Conservation (phyloP, 805 yeast genomes). For the Ogataea naganishii region DNA sequence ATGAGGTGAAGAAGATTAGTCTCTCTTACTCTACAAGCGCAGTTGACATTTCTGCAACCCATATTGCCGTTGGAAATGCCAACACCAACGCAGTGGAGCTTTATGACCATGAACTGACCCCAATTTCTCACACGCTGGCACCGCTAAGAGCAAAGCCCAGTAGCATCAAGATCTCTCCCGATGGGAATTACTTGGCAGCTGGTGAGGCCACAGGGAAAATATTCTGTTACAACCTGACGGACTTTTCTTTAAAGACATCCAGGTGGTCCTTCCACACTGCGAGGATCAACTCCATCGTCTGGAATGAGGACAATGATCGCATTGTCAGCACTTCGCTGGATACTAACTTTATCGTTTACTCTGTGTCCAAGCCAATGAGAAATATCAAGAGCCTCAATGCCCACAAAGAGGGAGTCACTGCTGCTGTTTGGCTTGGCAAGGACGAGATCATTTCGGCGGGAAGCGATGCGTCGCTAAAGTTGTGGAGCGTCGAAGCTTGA, state of each 20-base stretch:
- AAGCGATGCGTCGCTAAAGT: slow-evolving; percentile 69
- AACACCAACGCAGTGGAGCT: slow-evolving; percentile 30
- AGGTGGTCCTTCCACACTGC: slow-evolving; percentile 97
- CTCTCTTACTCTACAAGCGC: slow-evolving; percentile 36
- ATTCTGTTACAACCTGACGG: slow-evolving; percentile 50
- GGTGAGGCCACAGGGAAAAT: slow-evolving; percentile 88
- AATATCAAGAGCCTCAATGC: slow-evolving; percentile 68
- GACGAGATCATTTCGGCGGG: slow-evolving; percentile 61
- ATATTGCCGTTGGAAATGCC: slow-evolving; percentile 43
- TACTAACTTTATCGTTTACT: slow-evolving; percentile 70
- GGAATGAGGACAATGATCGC: slow-evolving; percentile 70
- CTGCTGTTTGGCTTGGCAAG: slow-evolving; percentile 56
- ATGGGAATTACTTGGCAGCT: slow-evolving; percentile 61
- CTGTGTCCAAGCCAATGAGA: slow-evolving; percentile 70
- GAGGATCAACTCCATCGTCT: slow-evolving; percentile 63
- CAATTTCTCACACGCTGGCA: slow-evolving; percentile 13
- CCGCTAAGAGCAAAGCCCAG: slow-evolving; percentile 57
- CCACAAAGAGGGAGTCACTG: slow-evolving; percentile 81
- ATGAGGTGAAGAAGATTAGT: slow-evolving; percentile 16
- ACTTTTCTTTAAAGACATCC: slow-evolving; percentile 57
- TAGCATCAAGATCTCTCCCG: slow-evolving; percentile 59
- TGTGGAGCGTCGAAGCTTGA: slow-evolving; percentile 62
- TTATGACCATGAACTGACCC: slow-evolving; percentile 20
- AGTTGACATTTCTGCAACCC: slow-evolving; percentile 32
- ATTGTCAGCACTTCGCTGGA: slow-evolving; percentile 80